Base-by-base conservation (phyloP, 441 rosid genomes). In the Adansonia rubrostipa region DNA sequence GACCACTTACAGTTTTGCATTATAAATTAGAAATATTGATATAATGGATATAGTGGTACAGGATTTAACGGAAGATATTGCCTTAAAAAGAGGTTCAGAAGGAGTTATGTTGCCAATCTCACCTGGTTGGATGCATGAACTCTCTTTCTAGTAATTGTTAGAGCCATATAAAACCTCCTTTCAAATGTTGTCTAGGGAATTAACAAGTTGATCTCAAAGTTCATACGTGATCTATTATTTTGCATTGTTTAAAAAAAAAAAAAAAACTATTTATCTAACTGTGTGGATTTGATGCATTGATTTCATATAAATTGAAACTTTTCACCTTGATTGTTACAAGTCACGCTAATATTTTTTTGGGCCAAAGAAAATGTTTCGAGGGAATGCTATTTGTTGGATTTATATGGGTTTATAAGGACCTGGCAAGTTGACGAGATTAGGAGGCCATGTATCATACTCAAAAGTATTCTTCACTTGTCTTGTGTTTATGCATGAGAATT, bases 1-100 rank as follows among this genome's bases (percentile, higher is more conserved):
- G 82, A 69, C 44, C 69, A 5, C 62, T 54, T 44, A 9, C 15
- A 44, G 28, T 66, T 61, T 36, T 78, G 40, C 48, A 13, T n/a
- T 36, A 17, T 71, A 50, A 64, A 66, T 19, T 20, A 20, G 40
- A 48, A 48, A 69, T 19, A 22, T 68, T 47, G 44, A 65, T 66
- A 24, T 53, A 67, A 67, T 68, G 73, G 36, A 19, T 47, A 47
- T 20, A 19, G n/a, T 20, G 53, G 24, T 9, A 9, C 56, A 19
- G 47, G 36, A 45, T 68, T 47, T 68, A 47, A 45, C 36, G 19
- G 56, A 68, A 67, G 54, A 45, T 45, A 9, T 68, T 22, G 36
- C 2, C 14, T 9, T 57, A 57, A 8, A 57, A 56, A 1, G 62
- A 19, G 62, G 28, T 67, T 44, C 19, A 11, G 56, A 45, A 47